Percentiles rank a stretch among this genome's conserved stretches.
These are phyloP conservation scores for Solanum medicagineum DNA, from an alignment of 257 asterid species.

Conservation along the genomic window DNA sequence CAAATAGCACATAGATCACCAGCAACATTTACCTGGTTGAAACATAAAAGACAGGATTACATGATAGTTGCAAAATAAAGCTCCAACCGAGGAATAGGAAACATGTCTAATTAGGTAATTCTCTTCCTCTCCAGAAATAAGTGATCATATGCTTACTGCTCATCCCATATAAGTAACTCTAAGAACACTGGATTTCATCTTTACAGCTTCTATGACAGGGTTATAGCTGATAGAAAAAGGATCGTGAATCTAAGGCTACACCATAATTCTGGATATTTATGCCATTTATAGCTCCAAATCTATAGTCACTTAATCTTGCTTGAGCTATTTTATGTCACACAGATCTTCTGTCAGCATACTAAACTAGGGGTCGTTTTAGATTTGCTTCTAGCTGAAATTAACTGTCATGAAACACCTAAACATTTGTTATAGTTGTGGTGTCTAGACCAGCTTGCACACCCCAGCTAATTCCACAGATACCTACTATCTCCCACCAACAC, in stretches of 20 bases:
- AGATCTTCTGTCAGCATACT: not conserved
- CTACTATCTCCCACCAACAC: not conserved
- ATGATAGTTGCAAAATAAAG: not conserved
- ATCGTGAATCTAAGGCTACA: not conserved
- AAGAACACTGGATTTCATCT: not conserved
- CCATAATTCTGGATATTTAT: not conserved
- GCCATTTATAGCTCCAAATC: not conserved
- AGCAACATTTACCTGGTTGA: conserved; percentile 42
- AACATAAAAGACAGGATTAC: not conserved
- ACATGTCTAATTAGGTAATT: not conserved
- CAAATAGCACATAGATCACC: conserved; percentile 73
- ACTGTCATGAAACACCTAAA: not conserved
- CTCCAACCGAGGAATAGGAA: not conserved
- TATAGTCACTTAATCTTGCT: not conserved
- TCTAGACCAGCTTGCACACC: not conserved
- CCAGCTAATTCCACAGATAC: not conserved
- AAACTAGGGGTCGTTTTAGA: not conserved
- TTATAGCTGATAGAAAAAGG: not conserved
- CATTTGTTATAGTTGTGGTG: not conserved
- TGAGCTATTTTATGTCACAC: not conserved
- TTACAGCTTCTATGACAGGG: not conserved
- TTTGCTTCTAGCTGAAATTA: not conserved
- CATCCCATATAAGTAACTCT: not conserved
- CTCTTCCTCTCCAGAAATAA: not conserved
- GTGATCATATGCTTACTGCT: not conserved